These are phyloP conservation scores for Ustilago bromivora DNA, from an alignment of 1,284 basidiomycete species.

Conservation along the genomic window DNA sequence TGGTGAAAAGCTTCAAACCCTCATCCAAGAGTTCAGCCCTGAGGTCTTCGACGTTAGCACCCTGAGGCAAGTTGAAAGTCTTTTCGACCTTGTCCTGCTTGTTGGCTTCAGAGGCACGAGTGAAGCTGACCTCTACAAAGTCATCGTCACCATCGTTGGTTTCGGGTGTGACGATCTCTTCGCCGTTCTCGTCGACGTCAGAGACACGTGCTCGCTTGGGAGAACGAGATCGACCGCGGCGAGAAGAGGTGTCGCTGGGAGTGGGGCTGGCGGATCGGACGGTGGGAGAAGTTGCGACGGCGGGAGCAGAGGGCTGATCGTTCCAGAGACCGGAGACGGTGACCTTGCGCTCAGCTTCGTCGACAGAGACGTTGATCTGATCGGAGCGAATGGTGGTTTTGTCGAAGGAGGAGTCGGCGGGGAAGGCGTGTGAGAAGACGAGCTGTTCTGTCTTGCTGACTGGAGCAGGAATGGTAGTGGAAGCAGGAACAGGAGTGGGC, in stretches of 20 bases:
- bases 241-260: slow-evolving; percentile 39
- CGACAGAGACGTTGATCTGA: slow-evolving; percentile 46
- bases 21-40: slow-evolving; percentile 47
- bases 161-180: slow-evolving; percentile 45
- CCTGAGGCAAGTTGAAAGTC: slow-evolving; percentile 41
- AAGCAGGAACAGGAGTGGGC: slow-evolving; percentile 3
- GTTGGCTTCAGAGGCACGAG: slow-evolving; percentile 7
- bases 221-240: slow-evolving; percentile 43
- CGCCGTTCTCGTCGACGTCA: slow-evolving; percentile 54
- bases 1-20: slow-evolving; percentile 49
- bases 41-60: slow-evolving; percentile 40
- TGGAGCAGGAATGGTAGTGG: background rate
- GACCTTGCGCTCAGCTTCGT: slow-evolving; percentile 43
- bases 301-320: slow-evolving; percentile 12
- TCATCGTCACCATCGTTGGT: slow-evolving; percentile 33
- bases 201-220: slow-evolving; percentile 53
- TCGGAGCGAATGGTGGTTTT: slow-evolving; percentile 38
- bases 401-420: slow-evolving; percentile 16
- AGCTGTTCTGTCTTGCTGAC: slow-evolving; percentile 35
- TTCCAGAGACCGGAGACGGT: slow-evolving; percentile 55
- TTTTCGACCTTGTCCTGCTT: slow-evolving; percentile 23
- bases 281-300: slow-evolving; percentile 4
- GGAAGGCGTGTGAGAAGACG: slow-evolving; percentile 45
- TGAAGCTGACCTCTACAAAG: slow-evolving; percentile 50
- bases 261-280: slow-evolving; percentile 39